Conservation (phyloP, 345 rosid species). For the Theobroma cacao region DNA sequence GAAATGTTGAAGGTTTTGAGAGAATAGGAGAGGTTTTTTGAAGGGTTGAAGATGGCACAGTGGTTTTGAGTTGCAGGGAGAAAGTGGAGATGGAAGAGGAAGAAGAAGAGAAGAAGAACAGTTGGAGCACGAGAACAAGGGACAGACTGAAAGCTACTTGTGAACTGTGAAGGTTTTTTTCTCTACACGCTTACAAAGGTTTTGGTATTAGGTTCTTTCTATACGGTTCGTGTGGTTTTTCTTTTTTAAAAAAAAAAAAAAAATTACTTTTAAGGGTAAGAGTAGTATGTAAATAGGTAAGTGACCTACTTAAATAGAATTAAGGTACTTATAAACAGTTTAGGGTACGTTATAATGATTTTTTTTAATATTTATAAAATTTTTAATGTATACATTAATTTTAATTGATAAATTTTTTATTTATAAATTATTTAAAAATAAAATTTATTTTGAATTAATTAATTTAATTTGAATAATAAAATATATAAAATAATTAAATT, state of each 20-base stretch:
- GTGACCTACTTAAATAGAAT: neutral
- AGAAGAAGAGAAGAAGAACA: conserved; percentile 10
- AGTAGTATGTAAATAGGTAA: no score
- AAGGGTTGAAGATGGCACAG: conserved; percentile 13
- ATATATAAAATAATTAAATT: no score
- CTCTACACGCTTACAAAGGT: neutral
- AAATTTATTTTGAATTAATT: no score
- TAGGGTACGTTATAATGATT: no score
- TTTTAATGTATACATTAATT: no score
- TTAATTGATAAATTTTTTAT: no score
- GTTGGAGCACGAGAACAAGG: conserved; percentile 1
- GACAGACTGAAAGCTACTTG: conserved; percentile 19
- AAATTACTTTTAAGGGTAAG: no score
- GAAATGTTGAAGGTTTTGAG: conserved; percentile 22
- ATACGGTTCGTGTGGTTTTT: neutral
- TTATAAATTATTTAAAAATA: no score
- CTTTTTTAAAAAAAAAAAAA: no score
- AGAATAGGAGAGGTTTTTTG: neutral
- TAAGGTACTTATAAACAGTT: no score
- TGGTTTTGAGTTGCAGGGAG: neutral
- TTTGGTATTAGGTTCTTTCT: conserved; percentile 4
- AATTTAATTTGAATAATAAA: no score
- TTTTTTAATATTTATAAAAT: no score
- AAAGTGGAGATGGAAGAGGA: neutral
- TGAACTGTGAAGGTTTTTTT: conserved; percentile 2